phyloP scores from a whole-genome alignment of 768 basidiomycete species.

The Tricholoma terreum region DNA sequence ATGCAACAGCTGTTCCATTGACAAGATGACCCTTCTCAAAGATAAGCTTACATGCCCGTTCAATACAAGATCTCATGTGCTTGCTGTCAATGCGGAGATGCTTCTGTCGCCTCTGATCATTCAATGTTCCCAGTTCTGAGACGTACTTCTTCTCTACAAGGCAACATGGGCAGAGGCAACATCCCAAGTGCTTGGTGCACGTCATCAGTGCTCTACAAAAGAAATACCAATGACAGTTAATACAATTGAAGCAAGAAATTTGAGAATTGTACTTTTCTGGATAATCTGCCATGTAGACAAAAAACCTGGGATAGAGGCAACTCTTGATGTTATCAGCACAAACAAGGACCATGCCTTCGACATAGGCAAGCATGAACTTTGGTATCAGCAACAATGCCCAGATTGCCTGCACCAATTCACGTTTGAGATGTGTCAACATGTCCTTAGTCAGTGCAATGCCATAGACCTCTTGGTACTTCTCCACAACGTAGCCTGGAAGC shows the following conservation, averaged over 20 bases:
- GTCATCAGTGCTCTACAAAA: not conserved
- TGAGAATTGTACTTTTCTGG: not conserved
- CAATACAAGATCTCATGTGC: slow-evolving; percentile 9
- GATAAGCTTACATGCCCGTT: slow-evolving; percentile 19
- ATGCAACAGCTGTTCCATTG: slow-evolving; percentile 22
- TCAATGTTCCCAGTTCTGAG: not conserved
- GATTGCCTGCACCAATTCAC: not conserved
- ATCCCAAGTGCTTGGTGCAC: not conserved
- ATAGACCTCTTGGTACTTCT: not conserved
- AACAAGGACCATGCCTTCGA: not conserved
- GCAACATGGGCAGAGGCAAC: not conserved
- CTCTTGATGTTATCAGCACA: not conserved
- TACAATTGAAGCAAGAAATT: no score
- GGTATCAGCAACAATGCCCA: not conserved
- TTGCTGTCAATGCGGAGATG: slow-evolving; percentile 7
- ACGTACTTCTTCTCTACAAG: not conserved
- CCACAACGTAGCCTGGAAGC: not conserved
- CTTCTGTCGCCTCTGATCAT: slow-evolving; percentile 6
- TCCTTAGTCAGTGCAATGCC: not conserved
- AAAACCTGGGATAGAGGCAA: not conserved
- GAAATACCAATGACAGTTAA: not conserved
- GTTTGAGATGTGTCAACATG: not conserved
- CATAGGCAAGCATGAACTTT: not conserved
- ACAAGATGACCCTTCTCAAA: slow-evolving; percentile 26
- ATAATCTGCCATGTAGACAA: not conserved